These are phyloP conservation scores for Eurotiales sp. DNA, from an alignment of 2,329 filamentous ascomycete genomes.

Conservation along the genomic window DNA sequence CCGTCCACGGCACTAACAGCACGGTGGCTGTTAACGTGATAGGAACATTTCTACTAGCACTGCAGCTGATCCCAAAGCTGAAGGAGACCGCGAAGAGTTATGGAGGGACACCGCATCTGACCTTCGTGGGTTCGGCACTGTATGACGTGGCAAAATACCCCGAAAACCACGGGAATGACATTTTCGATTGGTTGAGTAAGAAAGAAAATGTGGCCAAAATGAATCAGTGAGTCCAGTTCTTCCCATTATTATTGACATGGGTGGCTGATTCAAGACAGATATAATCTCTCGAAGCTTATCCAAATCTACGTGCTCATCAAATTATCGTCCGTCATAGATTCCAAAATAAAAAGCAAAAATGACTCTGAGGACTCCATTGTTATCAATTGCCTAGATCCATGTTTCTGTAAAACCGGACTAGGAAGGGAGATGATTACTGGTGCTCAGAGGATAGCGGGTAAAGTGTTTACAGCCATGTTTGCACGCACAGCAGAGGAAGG, in stretches of 20 bases:
- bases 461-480: neutral
- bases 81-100: neutral
- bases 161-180: neutral
- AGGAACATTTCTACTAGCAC: neutral
- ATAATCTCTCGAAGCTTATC: neutral
- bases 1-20: neutral
- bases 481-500: neutral
- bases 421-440: neutral
- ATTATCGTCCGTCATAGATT: neutral
- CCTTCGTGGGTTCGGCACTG: conserved; percentile 5
- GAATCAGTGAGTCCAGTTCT: neutral
- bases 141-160: conserved; percentile 6
- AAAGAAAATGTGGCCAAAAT: neutral
- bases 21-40: conserved; percentile 1
- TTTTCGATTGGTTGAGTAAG: conserved; percentile 1
- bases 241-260: too few species aligned
- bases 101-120: neutral
- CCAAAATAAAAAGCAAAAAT: neutral
- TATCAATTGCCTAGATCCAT: neutral
- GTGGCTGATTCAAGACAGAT: neutral
- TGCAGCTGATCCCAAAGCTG: conserved; percentile 2
- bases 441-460: neutral
- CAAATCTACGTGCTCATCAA: neutral
- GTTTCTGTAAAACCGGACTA: conserved; percentile 1
- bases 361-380: neutral